A percentile compares a stretch with the other conserved stretches of the same genome.
These are phyloP conservation scores for Lachnum nothofagi DNA, from an alignment of 2,329 filamentous ascomycete genomes.

Conservation along the genomic window DNA sequence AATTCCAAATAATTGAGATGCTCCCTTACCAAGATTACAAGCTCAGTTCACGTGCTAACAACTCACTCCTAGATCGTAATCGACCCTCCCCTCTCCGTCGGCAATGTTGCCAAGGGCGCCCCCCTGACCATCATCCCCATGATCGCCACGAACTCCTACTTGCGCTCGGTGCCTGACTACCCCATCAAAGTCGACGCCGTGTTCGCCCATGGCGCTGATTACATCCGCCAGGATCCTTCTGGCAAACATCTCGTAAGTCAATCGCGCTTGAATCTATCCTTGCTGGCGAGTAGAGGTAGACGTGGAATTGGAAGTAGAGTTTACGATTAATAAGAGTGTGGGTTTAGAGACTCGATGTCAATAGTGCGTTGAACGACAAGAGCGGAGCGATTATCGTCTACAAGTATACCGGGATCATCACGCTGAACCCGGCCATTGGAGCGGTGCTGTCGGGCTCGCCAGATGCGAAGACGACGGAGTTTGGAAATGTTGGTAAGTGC, in stretches of 20 bases:
- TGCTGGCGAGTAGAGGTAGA: background rate
- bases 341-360: slow-evolving; percentile 36
- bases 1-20: too few species aligned
- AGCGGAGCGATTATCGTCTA: slow-evolving; percentile 35
- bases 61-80: slow-evolving; percentile 33
- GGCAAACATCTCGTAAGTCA: slow-evolving; percentile 31
- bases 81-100: slow-evolving; percentile 30
- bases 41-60: background rate
- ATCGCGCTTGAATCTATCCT: too few species aligned
- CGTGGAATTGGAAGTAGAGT: background rate
- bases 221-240: slow-evolving; percentile 37
- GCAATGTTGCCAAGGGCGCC: slow-evolving; percentile 29
- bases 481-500: slow-evolving; percentile 38
- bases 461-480: slow-evolving; percentile 37
- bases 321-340: background rate
- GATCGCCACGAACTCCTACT: slow-evolving; percentile 24
- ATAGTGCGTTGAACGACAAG: slow-evolving; percentile 35
- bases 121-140: slow-evolving; percentile 34
- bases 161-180: slow-evolving; percentile 36
- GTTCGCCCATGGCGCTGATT: slow-evolving; percentile 39
- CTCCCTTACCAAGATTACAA: background rate
- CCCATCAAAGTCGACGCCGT: slow-evolving; percentile 35
- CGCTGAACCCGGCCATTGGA: slow-evolving; percentile 32
- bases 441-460: slow-evolving; percentile 33
- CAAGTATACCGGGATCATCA: slow-evolving; percentile 38